phyloP scores from a whole-genome alignment of 805 yeast genomes.

The Hanseniaspora lachancei region DNA sequence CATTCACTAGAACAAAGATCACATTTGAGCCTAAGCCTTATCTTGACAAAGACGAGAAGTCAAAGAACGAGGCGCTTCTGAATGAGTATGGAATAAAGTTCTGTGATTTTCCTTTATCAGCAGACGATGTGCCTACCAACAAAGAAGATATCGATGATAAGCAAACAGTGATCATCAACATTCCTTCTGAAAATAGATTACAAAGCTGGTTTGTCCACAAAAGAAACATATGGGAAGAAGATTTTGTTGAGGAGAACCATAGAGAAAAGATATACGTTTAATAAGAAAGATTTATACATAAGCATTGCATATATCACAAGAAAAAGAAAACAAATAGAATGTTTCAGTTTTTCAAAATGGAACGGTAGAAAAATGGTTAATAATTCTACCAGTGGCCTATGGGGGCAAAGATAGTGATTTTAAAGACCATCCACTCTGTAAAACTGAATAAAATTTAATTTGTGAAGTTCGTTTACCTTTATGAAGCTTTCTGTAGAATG shows the following conservation, averaged over 20 bases:
- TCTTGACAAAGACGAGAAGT: not conserved
- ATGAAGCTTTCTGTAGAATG: slow-evolving; percentile 1
- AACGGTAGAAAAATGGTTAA: not conserved
- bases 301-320: not conserved
- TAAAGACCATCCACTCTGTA: slow-evolving; percentile 14
- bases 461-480: slow-evolving; percentile 12
- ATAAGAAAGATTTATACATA: too few species aligned
- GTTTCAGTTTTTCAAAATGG: slow-evolving; percentile 10
- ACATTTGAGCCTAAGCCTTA: slow-evolving; percentile 8
- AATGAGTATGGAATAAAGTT: slow-evolving; percentile 5
- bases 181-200: slow-evolving; percentile 52
- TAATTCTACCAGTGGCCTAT: slow-evolving; percentile 6
- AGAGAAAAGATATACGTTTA: slow-evolving; percentile 22
- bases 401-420: slow-evolving; percentile 13
- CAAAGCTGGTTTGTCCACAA: slow-evolving; percentile 66
- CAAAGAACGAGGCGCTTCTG: not conserved
- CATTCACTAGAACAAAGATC: slow-evolving; percentile 10
- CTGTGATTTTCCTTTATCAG: not conserved
- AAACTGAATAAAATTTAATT: not conserved
- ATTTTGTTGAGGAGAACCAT: slow-evolving; percentile 25
- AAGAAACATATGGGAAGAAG: slow-evolving; percentile 52
- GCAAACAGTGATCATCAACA: slow-evolving; percentile 23
- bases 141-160: slow-evolving; percentile 11
- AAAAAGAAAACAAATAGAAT: not conserved
- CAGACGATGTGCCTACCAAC: not conserved